These are phyloP conservation scores for Solanum corneliomulleri DNA, from an alignment of 257 asterid genomes.

Conservation along the genomic window DNA sequence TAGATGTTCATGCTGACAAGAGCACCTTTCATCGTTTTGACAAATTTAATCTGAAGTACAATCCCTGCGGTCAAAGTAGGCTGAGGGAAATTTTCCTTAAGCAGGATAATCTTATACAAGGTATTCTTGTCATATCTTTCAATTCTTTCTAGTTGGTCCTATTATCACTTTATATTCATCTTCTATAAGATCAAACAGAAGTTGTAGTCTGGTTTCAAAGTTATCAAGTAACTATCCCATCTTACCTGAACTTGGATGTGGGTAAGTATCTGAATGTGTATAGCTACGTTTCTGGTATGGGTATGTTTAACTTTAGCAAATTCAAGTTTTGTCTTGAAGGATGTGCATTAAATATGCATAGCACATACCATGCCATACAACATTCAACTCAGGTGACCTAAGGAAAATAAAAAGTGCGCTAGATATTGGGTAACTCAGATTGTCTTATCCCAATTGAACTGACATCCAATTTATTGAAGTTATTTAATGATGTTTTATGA, in stretches of 20 bases:
- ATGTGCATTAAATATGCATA: neutral
- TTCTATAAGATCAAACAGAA: neutral
- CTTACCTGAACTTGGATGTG: neutral
- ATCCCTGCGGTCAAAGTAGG: slow-evolving; percentile 99
- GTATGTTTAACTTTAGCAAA: neutral
- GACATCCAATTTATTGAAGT: neutral
- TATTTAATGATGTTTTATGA: neutral
- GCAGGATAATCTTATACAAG: slow-evolving; percentile 99
- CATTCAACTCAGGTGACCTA: neutral
- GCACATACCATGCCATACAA: neutral
- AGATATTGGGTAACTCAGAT: neutral
- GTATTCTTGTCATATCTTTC: slow-evolving; percentile 25
- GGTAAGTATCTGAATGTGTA: neutral
- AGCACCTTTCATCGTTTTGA: slow-evolving; percentile 99
- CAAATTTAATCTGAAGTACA: slow-evolving; percentile 93
- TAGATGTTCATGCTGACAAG: slow-evolving; percentile 99
- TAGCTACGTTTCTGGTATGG: neutral
- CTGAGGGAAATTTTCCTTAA: slow-evolving; percentile 90
- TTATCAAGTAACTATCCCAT: neutral
- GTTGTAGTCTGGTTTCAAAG: neutral
- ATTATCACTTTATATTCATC: neutral
- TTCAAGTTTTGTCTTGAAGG: neutral
- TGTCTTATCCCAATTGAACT: neutral
- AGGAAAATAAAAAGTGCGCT: neutral
- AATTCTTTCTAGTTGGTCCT: neutral